A percentile compares a stretch with the other conserved stretches of the same genome.
phyloP scores from a whole-genome alignment of 2,329 filamentous ascomycete genomes.

The Pseudopyrenochaeta lycopersici region DNA sequence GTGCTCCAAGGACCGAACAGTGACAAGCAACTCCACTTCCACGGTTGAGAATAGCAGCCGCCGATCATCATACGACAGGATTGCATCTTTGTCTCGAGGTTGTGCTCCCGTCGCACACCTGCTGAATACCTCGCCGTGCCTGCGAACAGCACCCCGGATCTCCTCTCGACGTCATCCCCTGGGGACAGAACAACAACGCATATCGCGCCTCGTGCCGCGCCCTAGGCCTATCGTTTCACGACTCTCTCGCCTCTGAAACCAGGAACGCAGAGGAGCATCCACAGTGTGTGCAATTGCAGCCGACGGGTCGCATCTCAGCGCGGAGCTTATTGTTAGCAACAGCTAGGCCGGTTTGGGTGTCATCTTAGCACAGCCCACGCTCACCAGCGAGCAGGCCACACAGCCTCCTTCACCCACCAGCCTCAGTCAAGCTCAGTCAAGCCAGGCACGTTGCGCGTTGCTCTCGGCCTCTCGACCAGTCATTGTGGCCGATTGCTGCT shows the following conservation, averaged over 20 bases:
- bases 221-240: constrained; percentile 26
- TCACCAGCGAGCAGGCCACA: constrained; percentile 30
- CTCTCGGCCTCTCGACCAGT: constrained; percentile 31
- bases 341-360: constrained; percentile 18
- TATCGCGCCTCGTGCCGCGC: constrained; percentile 16
- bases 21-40: constrained; percentile 14
- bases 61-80: constrained; percentile 5
- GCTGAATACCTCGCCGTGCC: constrained; percentile 1
- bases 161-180: constrained; percentile 3
- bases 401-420: constrained; percentile 42
- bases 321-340: constrained; percentile 14
- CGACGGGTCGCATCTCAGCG: constrained; percentile 6
- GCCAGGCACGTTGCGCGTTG: constrained; percentile 29
- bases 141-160: neutral
- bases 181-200: constrained; percentile 18
- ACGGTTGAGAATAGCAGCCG: constrained; percentile 4
- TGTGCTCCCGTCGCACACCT: neutral
- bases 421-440: constrained; percentile 28
- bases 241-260: constrained; percentile 29
- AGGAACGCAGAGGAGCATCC: constrained; percentile 19
- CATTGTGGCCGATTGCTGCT: constrained; percentile 21
- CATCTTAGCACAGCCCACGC: constrained; percentile 19
- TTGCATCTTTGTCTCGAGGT: neutral
- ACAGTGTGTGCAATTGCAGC: constrained; percentile 17
- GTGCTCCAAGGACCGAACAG: constrained; percentile 3